Percentiles rank a stretch among this genome's conserved stretches.
Conservation (phyloP, 1,284 basidiomycete genomes). For the Mrakiaceae sp. region DNA sequence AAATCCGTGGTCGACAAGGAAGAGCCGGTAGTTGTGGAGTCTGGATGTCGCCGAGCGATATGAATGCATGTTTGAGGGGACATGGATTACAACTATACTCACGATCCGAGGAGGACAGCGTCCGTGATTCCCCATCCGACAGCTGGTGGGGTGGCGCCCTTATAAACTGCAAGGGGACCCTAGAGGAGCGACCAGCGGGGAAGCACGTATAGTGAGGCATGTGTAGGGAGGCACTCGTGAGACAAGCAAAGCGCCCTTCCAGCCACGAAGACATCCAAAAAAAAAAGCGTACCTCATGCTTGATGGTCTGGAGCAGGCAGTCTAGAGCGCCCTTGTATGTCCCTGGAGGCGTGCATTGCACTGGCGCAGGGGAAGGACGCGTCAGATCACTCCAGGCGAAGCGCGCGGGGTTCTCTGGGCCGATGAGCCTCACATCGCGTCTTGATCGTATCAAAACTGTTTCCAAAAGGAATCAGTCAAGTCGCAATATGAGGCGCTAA, state of each 20-base stretch:
- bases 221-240: too few relatives aligned
- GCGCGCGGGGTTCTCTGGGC: neutral
- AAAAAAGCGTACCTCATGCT: constrained; percentile 25
- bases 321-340: constrained; percentile 32
- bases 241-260: too few relatives aligned
- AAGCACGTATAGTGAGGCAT: too few relatives aligned
- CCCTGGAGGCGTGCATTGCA: constrained; percentile 34
- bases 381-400: neutral
- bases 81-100: too few relatives aligned
- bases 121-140: constrained; percentile 36
- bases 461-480: neutral
- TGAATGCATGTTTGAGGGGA: too few relatives aligned
- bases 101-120: constrained; percentile 32
- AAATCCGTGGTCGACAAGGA: constrained; percentile 28
- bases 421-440: constrained; percentile 23
- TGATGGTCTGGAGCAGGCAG: constrained; percentile 28
- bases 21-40: constrained; percentile 34
- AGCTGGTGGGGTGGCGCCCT: constrained; percentile 29
- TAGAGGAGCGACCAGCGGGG: too few relatives aligned
- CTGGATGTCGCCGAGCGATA: constrained; percentile 14
- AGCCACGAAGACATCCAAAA: too few relatives aligned
- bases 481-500: neutral
- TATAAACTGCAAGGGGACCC: constrained; percentile 33
- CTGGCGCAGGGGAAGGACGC: neutral
- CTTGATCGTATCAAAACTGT: constrained; percentile 19